phyloP scores from a whole-genome alignment of 345 rosid species.

The Acer saccharum region DNA sequence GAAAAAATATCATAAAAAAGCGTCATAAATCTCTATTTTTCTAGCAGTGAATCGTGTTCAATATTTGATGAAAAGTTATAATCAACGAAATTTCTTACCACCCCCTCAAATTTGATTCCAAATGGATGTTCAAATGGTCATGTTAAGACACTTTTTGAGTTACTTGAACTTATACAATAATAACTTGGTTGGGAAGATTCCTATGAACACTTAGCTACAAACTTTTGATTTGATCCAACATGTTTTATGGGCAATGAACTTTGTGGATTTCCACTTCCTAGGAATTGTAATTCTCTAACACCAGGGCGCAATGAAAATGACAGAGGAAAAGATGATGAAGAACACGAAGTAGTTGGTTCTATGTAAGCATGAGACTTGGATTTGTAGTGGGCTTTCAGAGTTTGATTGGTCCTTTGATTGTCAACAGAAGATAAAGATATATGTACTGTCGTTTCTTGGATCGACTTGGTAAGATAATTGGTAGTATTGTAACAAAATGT shows the following conservation, averaged over 20 bases:
- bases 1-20: too few relatives aligned
- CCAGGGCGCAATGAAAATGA: background rate
- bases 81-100: too few relatives aligned
- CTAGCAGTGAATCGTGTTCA: too few relatives aligned
- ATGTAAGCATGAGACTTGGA: background rate
- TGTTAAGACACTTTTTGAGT: background rate
- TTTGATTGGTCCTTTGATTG: background rate
- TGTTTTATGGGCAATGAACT: background rate
- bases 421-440: background rate
- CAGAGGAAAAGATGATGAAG: background rate
- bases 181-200: background rate
- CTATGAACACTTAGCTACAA: background rate
- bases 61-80: too few relatives aligned
- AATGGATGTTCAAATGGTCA: too few relatives aligned
- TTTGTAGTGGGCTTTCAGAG: background rate
- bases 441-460: background rate
- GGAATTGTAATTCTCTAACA: background rate
- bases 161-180: background rate
- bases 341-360: background rate
- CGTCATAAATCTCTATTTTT: too few relatives aligned
- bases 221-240: background rate
- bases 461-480: background rate
- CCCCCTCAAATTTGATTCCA: too few relatives aligned
- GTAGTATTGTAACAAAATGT: background rate
- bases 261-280: background rate